These are phyloP conservation scores for Acrodontium crateriforme DNA, from an alignment of 2,329 filamentous ascomycete species.

Conservation along the genomic window DNA sequence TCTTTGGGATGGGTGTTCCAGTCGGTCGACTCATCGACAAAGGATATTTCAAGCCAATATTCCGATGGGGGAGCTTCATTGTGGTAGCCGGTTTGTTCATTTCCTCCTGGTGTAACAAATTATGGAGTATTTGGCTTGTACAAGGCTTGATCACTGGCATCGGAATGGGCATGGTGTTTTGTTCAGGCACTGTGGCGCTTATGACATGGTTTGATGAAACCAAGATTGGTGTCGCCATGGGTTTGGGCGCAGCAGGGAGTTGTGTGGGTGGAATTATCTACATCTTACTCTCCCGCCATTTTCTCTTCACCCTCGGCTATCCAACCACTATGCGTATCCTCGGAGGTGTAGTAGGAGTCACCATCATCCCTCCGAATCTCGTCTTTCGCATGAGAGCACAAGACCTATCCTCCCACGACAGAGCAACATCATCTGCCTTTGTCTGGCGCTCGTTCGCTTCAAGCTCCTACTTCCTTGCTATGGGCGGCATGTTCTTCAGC, in stretches of 20 bases:
- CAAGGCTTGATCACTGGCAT: slow-evolving; percentile 23
- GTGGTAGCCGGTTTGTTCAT: slow-evolving; percentile 16
- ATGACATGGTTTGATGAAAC: slow-evolving; percentile 23
- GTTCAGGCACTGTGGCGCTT: slow-evolving; percentile 17
- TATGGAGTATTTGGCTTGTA: slow-evolving; percentile 16
- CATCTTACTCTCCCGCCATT: slow-evolving; percentile 17
- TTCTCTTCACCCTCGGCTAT: slow-evolving; percentile 21
- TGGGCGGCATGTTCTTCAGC: slow-evolving; percentile 18
- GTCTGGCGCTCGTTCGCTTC: slow-evolving; percentile 3
- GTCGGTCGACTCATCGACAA: slow-evolving; percentile 19
- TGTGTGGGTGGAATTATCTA: slow-evolving; percentile 23
- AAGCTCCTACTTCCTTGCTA: slow-evolving; percentile 13
- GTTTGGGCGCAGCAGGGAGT: slow-evolving; percentile 20
- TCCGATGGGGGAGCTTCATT: slow-evolving; percentile 17
- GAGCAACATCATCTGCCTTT: background rate
- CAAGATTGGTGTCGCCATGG: slow-evolving; percentile 21
- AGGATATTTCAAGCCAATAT: slow-evolving; percentile 19
- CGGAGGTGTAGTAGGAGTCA: slow-evolving; percentile 7
- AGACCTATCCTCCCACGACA: no score
- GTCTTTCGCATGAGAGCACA: slow-evolving; percentile 10
- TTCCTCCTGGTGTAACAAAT: slow-evolving; percentile 12
- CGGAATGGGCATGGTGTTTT: slow-evolving; percentile 22
- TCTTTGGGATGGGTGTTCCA: slow-evolving; percentile 20
- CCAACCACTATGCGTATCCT: slow-evolving; percentile 17
- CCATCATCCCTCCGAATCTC: slow-evolving; percentile 14